phyloP scores from a whole-genome alignment of 257 asterid species.

The Verbena officinalis region DNA sequence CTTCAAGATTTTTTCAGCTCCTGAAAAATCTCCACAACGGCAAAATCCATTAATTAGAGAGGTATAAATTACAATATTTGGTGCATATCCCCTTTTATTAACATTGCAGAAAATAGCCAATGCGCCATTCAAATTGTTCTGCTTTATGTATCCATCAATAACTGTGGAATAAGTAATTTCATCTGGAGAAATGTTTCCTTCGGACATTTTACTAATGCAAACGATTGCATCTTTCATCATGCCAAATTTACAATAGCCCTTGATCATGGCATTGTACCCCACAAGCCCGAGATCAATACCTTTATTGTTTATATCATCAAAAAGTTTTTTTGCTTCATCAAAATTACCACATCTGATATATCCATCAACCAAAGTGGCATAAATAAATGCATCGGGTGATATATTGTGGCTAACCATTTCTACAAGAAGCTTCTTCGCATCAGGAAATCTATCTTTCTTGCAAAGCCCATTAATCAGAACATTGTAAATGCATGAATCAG shows the following conservation, averaged over 20 bases:
- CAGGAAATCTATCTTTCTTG: slow-evolving; percentile 56
- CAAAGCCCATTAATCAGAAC: slow-evolving; percentile 79
- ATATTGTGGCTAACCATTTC: slow-evolving; percentile 74
- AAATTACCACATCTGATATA: slow-evolving; percentile 63
- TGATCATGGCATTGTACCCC: slow-evolving; percentile 84
- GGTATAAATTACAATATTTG: slow-evolving; percentile 72
- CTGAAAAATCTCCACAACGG: slow-evolving; percentile 45
- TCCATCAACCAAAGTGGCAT: slow-evolving; percentile 89
- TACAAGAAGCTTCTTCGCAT: slow-evolving; percentile 59
- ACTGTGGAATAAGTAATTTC: slow-evolving; percentile 79
- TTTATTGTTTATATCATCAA: slow-evolving; percentile 45
- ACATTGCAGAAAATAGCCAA: slow-evolving; percentile 56
- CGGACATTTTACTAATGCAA: slow-evolving; percentile 57
- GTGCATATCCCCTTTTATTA: slow-evolving; percentile 46
- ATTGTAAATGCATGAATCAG: slow-evolving; percentile 85
- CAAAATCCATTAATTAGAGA: slow-evolving; percentile 81
- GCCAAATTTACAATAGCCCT: slow-evolving; percentile 85
- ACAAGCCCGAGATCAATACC: slow-evolving; percentile 76
- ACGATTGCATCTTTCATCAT: slow-evolving; percentile 67
- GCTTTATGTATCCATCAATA: slow-evolving; percentile 83
- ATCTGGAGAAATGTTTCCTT: slow-evolving; percentile 58
- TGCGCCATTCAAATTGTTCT: slow-evolving; percentile 62
- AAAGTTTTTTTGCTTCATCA: slow-evolving; percentile 65
- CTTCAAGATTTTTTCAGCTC: slow-evolving; percentile 60
- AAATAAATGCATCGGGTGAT: slow-evolving; percentile 65